Base-by-base conservation (phyloP, 139 green algal genomes). In the Picocystis salinarum region DNA sequence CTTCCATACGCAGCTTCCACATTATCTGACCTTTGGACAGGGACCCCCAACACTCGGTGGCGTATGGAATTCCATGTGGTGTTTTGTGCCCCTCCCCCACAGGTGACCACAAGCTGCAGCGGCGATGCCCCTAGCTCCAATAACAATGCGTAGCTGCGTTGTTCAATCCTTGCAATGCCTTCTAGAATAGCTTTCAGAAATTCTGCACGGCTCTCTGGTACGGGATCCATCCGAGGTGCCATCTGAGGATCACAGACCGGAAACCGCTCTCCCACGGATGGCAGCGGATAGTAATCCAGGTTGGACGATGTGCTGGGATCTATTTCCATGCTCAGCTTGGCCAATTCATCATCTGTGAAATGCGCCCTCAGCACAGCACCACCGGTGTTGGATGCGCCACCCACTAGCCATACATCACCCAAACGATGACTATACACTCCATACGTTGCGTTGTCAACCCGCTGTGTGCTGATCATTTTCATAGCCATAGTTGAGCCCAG, bases 401-500 rank as follows among this genome's bases (percentile, higher is more conserved):
- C 85, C 19, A 90, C 85, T 20, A 95, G 75, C 84, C 84, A 95
- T 25, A 36, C 49, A 48, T 75, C 58, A 7, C 75, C 48, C 49
- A 17, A 36, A 9, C 20, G 41, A n/a, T 33, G 22, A 50, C 66
- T 83, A 76, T 96, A 96, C 3, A 96, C 45, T n/a, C 86, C 86
- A 29, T 75, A 82, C 2, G 53, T 54, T 11, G 71, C 68, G 25
- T 92, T 74, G 45, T 96, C 83, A 37, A 93, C 72, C 0, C 79
- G 62, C 18, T 6, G 34, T 0, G 52, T 52, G 50, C 73, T 91
- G 5, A 94, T 53, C 42, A 95, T 61, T 63, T 96, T 96, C 31
- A 93, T 64, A 0, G 86, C 85, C 40, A 96, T 42, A 2, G 85
- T 92, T 33, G 66, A 84, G 1, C 86, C 82, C 24, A 94, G 62